Base-by-base conservation (phyloP, 257 asterid genomes). In the Leonotis leonurus region DNA sequence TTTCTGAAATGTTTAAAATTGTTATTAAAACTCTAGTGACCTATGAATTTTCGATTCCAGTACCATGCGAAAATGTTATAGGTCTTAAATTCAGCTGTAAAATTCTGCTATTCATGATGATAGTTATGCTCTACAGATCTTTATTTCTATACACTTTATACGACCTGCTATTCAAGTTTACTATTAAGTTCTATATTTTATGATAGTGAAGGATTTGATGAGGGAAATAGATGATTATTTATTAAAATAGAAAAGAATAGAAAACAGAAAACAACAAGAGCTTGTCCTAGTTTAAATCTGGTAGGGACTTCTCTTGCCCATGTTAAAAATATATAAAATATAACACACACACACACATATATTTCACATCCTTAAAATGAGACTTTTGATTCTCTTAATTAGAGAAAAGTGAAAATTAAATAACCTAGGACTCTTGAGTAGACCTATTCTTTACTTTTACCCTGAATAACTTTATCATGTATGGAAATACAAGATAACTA, bases 1-100 rank as follows among this genome's bases (percentile, higher is more conserved):
- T 40, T 24, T 20, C 61, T 60, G 60, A 62, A 67, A 55, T 11
- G 29, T 21, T 43, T 45, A 62, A 21, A 55, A 41, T 59, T 62
- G 21, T 58, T 68, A 41, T 36, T 49, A 30, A 37, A 61, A 12
- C 11, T 67, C 35, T 30, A 30, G 16, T 55, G 43, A 48, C 6
- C 29, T 12, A 17, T 54, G 46, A 21, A 39, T 26, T 37, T 56
- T 29, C 12, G 8, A 56, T 22, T 62, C 60, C 39, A 32, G 18
- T 58, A 27, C 39, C 43, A 51, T 35, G 8, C 60, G 59, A 68
- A 39, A 56, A 35, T 55, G 69, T 49, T 57, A 32, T 14, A 22
- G 21, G 36, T 60, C 32, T 14, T 46, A 17, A 57, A 39, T 11
- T 30, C 12, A n/a, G n/a, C n/a, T n/a, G n/a, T n/a, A n/a, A n/a